Evolutionary conservation across 176 grass and related monocot genomes (phyloP).

Genomic region (Oryza longistaminata): DNA sequence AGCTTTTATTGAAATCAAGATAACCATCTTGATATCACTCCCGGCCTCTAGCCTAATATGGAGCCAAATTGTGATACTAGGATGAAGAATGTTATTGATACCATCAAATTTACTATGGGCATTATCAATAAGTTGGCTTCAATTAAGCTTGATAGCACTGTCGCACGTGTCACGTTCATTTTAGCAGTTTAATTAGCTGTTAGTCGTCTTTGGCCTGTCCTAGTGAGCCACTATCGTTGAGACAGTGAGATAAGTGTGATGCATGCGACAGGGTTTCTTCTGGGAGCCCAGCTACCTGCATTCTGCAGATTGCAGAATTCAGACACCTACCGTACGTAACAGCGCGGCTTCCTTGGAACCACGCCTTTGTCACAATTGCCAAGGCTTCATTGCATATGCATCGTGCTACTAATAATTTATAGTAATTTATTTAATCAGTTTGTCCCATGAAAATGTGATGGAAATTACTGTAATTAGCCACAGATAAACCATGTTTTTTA

Average conservation of each 20-base stretch:
- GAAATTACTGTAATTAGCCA: neutral
- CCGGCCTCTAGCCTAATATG: neutral
- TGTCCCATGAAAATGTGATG: neutral
- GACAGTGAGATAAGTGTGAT: neutral
- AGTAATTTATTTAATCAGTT: neutral
- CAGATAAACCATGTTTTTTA: neutral
- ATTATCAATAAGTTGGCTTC: neutral
- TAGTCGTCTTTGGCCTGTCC: neutral
- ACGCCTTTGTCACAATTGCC: conserved; percentile 4
- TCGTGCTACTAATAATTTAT: neutral
- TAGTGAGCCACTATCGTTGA: neutral
- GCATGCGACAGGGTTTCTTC: neutral
- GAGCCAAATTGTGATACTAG: neutral
- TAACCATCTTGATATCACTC: no score
- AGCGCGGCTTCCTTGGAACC: neutral
- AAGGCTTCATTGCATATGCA: neutral
- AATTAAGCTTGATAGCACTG: neutral
- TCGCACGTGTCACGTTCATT: neutral
- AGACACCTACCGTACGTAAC: neutral
- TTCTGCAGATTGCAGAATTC: neutral
- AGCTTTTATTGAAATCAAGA: no score
- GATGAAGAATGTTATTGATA: neutral
- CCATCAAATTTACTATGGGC: neutral
- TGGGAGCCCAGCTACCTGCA: neutral
- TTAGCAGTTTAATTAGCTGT: neutral